Percentiles rank a stretch among this genome's conserved stretches.
phyloP scores from a whole-genome alignment of 805 yeast genomes.

The Candida mattraensis region DNA sequence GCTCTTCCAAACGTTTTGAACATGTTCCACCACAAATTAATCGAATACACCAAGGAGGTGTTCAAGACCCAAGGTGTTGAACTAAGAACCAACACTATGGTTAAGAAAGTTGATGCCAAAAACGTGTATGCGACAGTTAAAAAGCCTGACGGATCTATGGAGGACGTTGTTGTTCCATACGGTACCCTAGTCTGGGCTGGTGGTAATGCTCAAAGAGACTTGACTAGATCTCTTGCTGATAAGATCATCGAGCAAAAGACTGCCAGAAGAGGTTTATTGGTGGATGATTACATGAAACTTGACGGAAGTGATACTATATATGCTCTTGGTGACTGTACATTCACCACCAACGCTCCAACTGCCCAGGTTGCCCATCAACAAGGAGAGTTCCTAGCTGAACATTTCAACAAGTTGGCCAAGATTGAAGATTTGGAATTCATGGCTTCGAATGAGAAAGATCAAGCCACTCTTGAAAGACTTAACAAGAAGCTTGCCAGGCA shows the following conservation, averaged over 20 bases:
- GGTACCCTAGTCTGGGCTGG: conserved; percentile 96
- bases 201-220: conserved; percentile 85
- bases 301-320: conserved; percentile 77
- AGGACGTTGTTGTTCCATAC: conserved; percentile 64
- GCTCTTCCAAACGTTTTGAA: conserved; percentile 85
- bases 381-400: conserved; percentile 74
- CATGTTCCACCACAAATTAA: conserved; percentile 65
- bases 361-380: conserved; percentile 97
- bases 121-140: conserved; percentile 70
- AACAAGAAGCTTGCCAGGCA: conserved; percentile 43
- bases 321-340: conserved; percentile 93
- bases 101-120: conserved; percentile 73
- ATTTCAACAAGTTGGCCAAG: conserved; percentile 62
- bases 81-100: conserved; percentile 81
- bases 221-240: conserved; percentile 63
- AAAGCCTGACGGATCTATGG: conserved; percentile 62
- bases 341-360: conserved; percentile 88
- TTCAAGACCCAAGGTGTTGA: conserved; percentile 66
- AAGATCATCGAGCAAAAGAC: conserved; percentile 72
- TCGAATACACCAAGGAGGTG: conserved; percentile 76
- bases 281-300: conserved; percentile 76
- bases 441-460: conserved; percentile 39
- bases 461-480: conserved; percentile 44
- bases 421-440: conserved; percentile 56
- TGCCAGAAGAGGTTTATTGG: conserved; percentile 85